Evolutionary conservation across 2,329 filamentous ascomycete genomes (phyloP), one percentile per base, ranked within the genome.

Genomic region (Colletotrichum sansevieriae): DNA sequence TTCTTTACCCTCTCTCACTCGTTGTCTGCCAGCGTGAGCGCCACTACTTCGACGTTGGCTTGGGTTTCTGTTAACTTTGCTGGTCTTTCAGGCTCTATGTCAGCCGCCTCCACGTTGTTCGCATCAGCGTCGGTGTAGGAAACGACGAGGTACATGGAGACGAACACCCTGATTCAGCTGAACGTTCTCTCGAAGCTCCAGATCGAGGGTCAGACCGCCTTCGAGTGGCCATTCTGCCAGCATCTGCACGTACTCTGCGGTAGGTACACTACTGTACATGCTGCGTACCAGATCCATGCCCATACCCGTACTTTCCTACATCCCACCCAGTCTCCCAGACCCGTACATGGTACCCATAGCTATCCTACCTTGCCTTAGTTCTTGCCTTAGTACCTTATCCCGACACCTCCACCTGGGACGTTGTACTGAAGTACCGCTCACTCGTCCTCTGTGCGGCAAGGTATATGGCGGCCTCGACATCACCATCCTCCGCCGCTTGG

Each of bases 211-310:
- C 54, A 65, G 62, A 69, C 66, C 66, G 66, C 66, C 63, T 55
- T 69, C 15, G 41, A 41, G 60, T 54, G 60, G 18, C 63, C 63
- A 33, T 60, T 69, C 66, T 69, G 66, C 66, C 66, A 22, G 15
- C 37, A 35, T 56, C 29, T 29, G 55, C 41, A 58, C 55, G 39
- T 46, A 43, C 55, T 46, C 39, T 44, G 37, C 55, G 37, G 39
- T 39, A 25, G 4, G 25, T 25, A 25, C 25, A 25, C 25, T 46
- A 44, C 22, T 58, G 55, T 58, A 58, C 55, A 44, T 58, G 55
- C 55, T 59, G 56, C 41, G 56, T 47, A 47, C 56, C 56, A 47
- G 13, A 20, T 43, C 35, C 46, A 43, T 29, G 15, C 44, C 49
- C 35, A 43, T 52, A 33, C 52, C 39, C 65, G 41, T 41, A 18